These are phyloP conservation scores for Coccomyxa subellipsoidea DNA, from an alignment of 163 green algal species.

Conservation along the genomic window DNA sequence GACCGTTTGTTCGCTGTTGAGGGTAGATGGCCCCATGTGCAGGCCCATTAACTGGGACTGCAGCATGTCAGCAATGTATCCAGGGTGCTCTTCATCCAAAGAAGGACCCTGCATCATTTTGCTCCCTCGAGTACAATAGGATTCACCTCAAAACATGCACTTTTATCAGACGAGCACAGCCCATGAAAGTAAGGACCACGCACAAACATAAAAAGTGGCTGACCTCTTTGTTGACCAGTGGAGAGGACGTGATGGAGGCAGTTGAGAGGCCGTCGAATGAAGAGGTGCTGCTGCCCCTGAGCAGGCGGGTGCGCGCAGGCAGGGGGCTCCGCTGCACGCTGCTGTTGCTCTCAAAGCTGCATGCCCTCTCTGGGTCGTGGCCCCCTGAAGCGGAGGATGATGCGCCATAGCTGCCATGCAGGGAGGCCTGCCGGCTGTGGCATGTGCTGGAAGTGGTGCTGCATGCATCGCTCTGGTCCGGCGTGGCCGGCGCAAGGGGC, in stretches of 20 bases:
- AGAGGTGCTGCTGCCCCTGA: not conserved
- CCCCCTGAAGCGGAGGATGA: not conserved
- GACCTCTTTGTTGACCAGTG: not conserved
- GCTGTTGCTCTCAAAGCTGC: not conserved
- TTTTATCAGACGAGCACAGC: no score
- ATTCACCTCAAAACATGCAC: no score
- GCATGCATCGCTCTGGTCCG: not conserved
- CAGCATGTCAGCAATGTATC: not conserved
- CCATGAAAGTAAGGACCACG: no score
- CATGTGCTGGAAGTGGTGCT: not conserved
- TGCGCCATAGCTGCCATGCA: not conserved
- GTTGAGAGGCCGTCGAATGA: not conserved
- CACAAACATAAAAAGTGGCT: not conserved
- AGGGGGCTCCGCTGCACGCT: not conserved
- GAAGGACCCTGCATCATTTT: not conserved
- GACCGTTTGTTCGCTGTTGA: not conserved
- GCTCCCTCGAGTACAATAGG: no score
- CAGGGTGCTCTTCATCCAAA: not conserved
- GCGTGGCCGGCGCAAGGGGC: not conserved
- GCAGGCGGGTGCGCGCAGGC: not conserved
- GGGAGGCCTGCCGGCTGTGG: not conserved
- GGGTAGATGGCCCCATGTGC: not conserved
- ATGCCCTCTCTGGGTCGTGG: not conserved
- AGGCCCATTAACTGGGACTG: not conserved
- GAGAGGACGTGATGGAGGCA: not conserved